Percentiles rank a stretch among this genome's conserved stretches.
Conservation (phyloP, 2,329 filamentous ascomycete species). For the Monilinia vaccinii-corymbosi region DNA sequence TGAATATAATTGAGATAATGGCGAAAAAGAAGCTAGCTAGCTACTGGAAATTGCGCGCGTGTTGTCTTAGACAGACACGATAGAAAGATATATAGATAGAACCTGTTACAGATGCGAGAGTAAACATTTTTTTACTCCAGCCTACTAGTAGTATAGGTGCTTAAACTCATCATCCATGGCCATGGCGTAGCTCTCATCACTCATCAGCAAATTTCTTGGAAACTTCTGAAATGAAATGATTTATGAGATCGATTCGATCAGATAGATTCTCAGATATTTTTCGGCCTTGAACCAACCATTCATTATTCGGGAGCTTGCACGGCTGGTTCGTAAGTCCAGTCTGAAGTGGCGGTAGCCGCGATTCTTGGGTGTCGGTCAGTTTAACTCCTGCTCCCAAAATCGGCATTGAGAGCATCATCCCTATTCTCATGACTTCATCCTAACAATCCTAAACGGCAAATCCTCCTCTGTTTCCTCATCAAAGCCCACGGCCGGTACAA, state of each 20-base stretch:
- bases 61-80: neutral
- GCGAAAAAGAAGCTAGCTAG: no score
- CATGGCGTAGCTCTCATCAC: neutral
- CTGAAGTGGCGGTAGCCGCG: no score
- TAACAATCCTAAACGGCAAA: slow-evolving; percentile 8
- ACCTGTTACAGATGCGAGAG: neutral
- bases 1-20: neutral
- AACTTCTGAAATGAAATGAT: no score
- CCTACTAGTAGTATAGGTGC: neutral
- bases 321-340: no score
- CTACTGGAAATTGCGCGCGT: neutral
- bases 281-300: no score
- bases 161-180: neutral
- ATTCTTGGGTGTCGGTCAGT: neutral
- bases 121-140: no score
- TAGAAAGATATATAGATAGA: neutral
- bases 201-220: neutral
- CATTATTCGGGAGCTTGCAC: no score
- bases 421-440: neutral
- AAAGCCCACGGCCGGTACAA: neutral
- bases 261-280: neutral
- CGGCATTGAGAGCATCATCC: neutral
- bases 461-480: slow-evolving; percentile 2
- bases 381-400: neutral
- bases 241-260: neutral